Evolutionary conservation across 2,329 filamentous ascomycete species (phyloP), one percentile per base, ranked within the genome.

Genomic region (Mycogone perniciosa): DNA sequence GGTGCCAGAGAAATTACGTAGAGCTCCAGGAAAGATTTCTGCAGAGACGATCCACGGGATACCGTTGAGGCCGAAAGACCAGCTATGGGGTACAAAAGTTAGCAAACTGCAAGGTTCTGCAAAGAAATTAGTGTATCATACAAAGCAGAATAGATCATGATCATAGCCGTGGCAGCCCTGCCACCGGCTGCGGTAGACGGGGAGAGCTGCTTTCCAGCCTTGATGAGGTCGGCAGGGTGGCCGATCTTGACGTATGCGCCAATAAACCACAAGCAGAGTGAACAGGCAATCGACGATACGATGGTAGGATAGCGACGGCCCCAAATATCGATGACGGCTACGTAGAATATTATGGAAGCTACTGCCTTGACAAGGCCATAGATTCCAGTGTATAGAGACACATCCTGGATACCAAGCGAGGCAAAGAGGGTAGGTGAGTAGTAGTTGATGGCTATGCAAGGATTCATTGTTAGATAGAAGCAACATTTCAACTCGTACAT

Each of bases 91-190:
- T 7, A 0, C 2, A 0, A 1, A 1, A 34, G 13, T 51, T 34
- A 51, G 44, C 7, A 11, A 31, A 4, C 5, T 27, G 8, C 1
- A 4, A 1, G 5, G n/a, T 3, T 1, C 7, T 3, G 11, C 11
- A 60, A 3, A 57, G 56, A n/a, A 10, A 26, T 0, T 0, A 6
- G 0, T 0, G 1, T 8, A 5, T 54, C 76, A 55, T 71, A 77
- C 62, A 79, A 78, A 41, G 77, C 68, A 1, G 71, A 76, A 55
- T 79, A 80, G 1, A 80, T 64, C 65, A 79, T 80, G 27, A 80
- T 73, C 59, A 75, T 76, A 3, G 76, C 76, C 31, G 76, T 79
- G 6, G 77, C 76, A 10, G 76, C 69, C 51, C 75, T 72, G 0
- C 76, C 77, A 51, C 75, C 76, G 4, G 71, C 72, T 4, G 62